These are phyloP conservation scores for Xylariaceae sp. DNA, from an alignment of 2,329 filamentous ascomycete species.

Conservation along the genomic window DNA sequence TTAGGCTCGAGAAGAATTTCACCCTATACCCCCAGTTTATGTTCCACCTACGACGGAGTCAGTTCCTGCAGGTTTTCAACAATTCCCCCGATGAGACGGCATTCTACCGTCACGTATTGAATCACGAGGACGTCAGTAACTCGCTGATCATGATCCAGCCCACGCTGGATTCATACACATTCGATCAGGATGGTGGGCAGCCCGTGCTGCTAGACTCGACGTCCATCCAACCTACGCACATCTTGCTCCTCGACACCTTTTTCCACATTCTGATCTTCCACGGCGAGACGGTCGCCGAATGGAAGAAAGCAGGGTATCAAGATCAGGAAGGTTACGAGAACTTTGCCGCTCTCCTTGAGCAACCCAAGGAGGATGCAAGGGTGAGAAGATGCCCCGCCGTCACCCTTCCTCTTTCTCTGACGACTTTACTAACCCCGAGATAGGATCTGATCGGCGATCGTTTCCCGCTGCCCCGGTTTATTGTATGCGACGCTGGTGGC, in stretches of 20 bases:
- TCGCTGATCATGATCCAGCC: constrained; percentile 99
- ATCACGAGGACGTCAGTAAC: constrained; percentile 95
- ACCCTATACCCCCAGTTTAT: constrained; percentile 98
- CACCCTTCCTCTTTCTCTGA: constrained; percentile 5
- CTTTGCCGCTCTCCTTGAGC: constrained; percentile 79
- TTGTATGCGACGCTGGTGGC: constrained; percentile 96
- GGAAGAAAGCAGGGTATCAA: constrained; percentile 96
- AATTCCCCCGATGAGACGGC: constrained; percentile 98
- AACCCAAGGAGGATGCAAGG: constrained; percentile 93
- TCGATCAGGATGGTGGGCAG: constrained; percentile 87
- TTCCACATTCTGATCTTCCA: constrained; percentile 99
- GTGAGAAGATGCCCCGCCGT: constrained; percentile 46
- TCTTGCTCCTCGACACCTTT: constrained; percentile 93
- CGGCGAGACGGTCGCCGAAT: constrained; percentile 94
- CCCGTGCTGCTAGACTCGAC: constrained; percentile 95
- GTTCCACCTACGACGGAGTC: constrained; percentile 95
- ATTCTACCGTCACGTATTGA: constrained; percentile 96
- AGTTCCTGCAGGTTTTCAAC: constrained; percentile 98
- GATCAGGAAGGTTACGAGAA: constrained; percentile 98
- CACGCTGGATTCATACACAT: constrained; percentile 92
- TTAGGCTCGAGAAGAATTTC: constrained; percentile 97
- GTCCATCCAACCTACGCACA: constrained; percentile 90
- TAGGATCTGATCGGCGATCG: constrained; percentile 95
- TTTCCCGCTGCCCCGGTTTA: constrained; percentile 97
- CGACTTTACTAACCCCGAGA: constrained; percentile 10